A percentile compares a stretch with the other conserved stretches of the same genome.
phyloP scores from a whole-genome alignment of 768 basidiomycete species.

The Cyclocybe cylindracea region DNA sequence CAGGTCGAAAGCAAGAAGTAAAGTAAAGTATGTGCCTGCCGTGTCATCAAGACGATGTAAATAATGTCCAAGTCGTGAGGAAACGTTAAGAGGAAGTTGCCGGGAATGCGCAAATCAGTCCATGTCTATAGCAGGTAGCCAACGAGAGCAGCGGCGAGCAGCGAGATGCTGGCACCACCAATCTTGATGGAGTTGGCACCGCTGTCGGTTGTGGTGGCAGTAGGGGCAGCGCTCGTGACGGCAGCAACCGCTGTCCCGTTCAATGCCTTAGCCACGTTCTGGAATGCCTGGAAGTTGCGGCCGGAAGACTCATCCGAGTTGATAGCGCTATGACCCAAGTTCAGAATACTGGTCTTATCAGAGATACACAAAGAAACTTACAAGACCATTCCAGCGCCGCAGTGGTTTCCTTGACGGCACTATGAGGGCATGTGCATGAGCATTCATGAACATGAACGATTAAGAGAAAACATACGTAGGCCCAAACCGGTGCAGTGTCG shows the following conservation, averaged over 20 bases:
- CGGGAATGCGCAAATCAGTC: conserved; percentile 1
- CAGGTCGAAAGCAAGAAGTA: conserved; percentile 18
- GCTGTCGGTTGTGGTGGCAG: conserved; percentile 23
- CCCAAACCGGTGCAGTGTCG: conserved; percentile 60
- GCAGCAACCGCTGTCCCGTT: conserved; percentile 51
- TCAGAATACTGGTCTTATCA: background rate
- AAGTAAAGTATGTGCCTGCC: conserved; percentile 21
- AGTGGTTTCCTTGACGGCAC: conserved; percentile 49
- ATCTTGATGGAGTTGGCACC: conserved; percentile 33
- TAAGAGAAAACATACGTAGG: conserved; percentile 38
- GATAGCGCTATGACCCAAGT: conserved; percentile 39
- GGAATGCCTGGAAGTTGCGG: conserved; percentile 59
- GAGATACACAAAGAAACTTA: conserved; percentile 21
- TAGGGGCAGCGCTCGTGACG: conserved; percentile 16
- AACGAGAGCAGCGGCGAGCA: conserved; percentile 29
- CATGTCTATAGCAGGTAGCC: conserved; percentile 33
- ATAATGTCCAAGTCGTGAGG: conserved; percentile 26
- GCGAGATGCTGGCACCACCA: conserved; percentile 30
- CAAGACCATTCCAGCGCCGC: conserved; percentile 59
- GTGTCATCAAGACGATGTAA: conserved; percentile 20
- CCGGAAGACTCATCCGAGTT: conserved; percentile 53
- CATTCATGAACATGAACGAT: background rate
- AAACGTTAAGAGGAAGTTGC: conserved; percentile 13
- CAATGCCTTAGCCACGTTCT: conserved; percentile 51
- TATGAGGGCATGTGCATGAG: conserved; percentile 12